A percentile compares a stretch with the other conserved stretches of the same genome.
Conservation (phyloP, 2,329 filamentous ascomycete species). For the Furcasterigmium sp. region DNA sequence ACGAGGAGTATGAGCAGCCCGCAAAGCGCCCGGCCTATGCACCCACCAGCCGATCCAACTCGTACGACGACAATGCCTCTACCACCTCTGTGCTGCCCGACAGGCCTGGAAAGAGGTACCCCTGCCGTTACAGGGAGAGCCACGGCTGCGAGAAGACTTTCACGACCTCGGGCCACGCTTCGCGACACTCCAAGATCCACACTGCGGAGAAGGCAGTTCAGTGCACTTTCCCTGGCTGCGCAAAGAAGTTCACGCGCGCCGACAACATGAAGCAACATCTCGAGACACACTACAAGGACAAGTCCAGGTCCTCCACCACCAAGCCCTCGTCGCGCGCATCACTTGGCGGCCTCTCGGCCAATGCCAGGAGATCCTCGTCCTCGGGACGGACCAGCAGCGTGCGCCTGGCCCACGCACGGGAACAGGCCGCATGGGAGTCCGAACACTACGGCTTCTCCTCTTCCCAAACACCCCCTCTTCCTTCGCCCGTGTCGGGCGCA, state of each 20-base stretch:
- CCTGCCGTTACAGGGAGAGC: conserved; percentile 66
- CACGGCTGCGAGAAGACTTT: conserved; percentile 74
- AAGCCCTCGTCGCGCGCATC: conserved; percentile 20
- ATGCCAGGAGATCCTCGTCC: conserved; percentile 22
- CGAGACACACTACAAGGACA: conserved; percentile 67
- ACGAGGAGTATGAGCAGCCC: conserved; percentile 18
- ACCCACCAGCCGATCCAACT: conserved; percentile 38
- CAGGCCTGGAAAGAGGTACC: conserved; percentile 60
- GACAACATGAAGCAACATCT: conserved; percentile 88
- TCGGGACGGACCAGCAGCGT: conserved; percentile 24
- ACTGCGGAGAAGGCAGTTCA: conserved; percentile 73
- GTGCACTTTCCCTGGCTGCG: conserved; percentile 63
- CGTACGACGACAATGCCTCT: conserved; percentile 46
- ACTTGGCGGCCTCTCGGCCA: conserved; percentile 14
- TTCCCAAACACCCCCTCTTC: conserved; percentile 13
- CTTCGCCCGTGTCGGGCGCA: conserved; percentile 20
- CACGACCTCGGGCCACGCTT: conserved; percentile 81
- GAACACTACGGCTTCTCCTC: conserved; percentile 27
- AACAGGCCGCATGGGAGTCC: conserved; percentile 33
- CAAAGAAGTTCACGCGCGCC: conserved; percentile 74
- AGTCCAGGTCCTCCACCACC: conserved; percentile 36
- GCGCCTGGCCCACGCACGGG: conserved; percentile 15
- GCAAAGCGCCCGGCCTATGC: conserved; percentile 37
- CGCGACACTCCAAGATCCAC: conserved; percentile 79
- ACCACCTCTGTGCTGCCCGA: conserved; percentile 34